These are phyloP conservation scores for Truncatella angustata DNA, from an alignment of 2,329 filamentous ascomycete species.

Conservation along the genomic window DNA sequence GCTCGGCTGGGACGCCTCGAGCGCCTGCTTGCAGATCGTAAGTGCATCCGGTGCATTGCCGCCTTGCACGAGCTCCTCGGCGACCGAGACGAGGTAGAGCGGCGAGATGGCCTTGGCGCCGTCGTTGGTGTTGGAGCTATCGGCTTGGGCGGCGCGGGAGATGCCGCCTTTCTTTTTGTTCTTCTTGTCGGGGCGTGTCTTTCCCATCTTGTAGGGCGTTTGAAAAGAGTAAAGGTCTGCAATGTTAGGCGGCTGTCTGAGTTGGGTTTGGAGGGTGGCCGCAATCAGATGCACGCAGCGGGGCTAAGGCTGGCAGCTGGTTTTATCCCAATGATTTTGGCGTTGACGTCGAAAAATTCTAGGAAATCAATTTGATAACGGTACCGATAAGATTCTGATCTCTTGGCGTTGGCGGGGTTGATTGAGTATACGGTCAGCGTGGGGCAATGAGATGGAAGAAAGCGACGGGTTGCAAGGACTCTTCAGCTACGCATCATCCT, in stretches of 20 bases:
- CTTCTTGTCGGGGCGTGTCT: conserved; percentile 31
- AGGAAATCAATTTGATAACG: background rate
- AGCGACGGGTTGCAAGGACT: background rate
- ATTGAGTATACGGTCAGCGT: background rate
- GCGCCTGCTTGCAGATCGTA: conserved; percentile 26
- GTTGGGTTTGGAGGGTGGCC: background rate
- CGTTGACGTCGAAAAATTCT: conserved; percentile 6
- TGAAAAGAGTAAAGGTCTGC: background rate
- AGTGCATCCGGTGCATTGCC: conserved; percentile 28
- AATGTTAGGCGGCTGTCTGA: background rate
- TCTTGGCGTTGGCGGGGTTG: conserved; percentile 9
- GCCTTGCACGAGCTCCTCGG: conserved; percentile 29
- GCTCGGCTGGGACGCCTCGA: conserved; percentile 22
- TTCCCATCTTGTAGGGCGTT: conserved; percentile 22
- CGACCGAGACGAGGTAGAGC: conserved; percentile 29
- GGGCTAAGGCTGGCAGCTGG: background rate
- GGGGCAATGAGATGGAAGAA: background rate
- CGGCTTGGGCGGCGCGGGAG: conserved; percentile 22
- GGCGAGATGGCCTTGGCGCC: conserved; percentile 24
- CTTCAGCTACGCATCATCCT: background rate
- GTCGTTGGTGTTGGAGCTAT: conserved; percentile 11
- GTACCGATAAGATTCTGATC: conserved; percentile 5
- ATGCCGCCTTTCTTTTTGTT: conserved; percentile 25
- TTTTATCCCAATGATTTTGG: background rate
- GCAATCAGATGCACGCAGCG: background rate